These are phyloP conservation scores for Eucommia ulmoides DNA, from an alignment of 257 asterid genomes.

Conservation along the genomic window DNA sequence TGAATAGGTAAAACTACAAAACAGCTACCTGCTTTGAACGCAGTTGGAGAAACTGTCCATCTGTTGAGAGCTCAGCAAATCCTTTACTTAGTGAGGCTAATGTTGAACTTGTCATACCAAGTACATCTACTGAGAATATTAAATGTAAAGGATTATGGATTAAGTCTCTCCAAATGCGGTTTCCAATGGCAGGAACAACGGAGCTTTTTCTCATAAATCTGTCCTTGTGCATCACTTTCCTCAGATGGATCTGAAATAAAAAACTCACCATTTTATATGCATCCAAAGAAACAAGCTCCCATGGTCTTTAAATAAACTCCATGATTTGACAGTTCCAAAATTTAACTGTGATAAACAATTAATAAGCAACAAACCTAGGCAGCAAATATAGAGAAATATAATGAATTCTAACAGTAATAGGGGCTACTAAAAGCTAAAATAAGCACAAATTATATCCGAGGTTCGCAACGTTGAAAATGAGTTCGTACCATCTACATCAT, in stretches of 20 bases:
- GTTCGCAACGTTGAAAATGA: no score
- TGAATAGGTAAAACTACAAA: conserved; percentile 8
- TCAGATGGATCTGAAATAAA: conserved; percentile 66
- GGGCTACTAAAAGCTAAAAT: neutral
- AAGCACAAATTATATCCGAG: no score
- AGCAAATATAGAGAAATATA: neutral
- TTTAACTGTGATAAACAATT: neutral
- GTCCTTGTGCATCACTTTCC: conserved; percentile 74
- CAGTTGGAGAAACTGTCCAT: conserved; percentile 89
- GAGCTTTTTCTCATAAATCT: conserved; percentile 87
- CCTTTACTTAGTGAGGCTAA: conserved; percentile 97
- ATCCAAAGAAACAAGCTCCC: neutral
- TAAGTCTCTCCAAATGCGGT: conserved; percentile 91
- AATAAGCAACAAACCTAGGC: neutral
- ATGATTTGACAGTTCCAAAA: no score
- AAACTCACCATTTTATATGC: neutral
- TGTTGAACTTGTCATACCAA: conserved; percentile 97
- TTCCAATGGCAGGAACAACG: conserved; percentile 58
- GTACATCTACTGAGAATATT: conserved; percentile 86
- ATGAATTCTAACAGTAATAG: neutral
- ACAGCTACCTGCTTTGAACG: conserved; percentile 81
- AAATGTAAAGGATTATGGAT: conserved; percentile 92
- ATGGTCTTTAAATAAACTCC: no score
- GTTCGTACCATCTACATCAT: no score
- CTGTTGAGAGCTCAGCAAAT: conserved; percentile 97